Evolutionary conservation across 208 protist genomes (phyloP).

Genomic region (Trypanosoma rangeli): DNA sequence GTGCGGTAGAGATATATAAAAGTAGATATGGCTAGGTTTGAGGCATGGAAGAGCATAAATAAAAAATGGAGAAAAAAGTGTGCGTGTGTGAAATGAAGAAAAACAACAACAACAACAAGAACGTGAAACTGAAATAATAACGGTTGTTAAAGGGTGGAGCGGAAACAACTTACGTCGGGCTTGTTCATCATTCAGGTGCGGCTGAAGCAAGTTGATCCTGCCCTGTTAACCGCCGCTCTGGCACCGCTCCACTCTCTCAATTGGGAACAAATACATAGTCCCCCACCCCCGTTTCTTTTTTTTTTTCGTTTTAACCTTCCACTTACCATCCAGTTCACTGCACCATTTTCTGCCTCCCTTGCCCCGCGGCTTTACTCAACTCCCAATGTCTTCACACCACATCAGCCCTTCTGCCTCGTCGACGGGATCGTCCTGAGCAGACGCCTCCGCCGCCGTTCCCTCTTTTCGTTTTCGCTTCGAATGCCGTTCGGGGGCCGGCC

Average conservation of each 20-base stretch:
- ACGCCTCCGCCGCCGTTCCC: not conserved
- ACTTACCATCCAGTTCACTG: no score
- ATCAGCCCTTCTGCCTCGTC: not conserved
- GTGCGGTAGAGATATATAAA: not conserved
- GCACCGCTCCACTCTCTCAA: no score
- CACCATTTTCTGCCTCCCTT: no score
- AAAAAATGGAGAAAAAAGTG: not conserved
- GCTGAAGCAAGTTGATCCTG: not conserved
- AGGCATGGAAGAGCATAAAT: not conserved
- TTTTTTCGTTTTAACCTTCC: not conserved
- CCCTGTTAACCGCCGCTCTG: not conserved
- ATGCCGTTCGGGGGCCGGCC: not conserved
- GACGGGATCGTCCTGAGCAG: not conserved
- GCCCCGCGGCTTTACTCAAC: not conserved
- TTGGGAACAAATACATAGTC: no score
- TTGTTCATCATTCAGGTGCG: not conserved
- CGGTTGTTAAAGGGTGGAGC: not conserved
- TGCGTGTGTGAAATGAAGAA: not conserved
- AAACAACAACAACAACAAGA: constrained; percentile 10
- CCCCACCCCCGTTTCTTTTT: not conserved
- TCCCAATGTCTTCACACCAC: constrained; percentile 23
- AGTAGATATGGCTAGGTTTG: constrained; percentile 2
- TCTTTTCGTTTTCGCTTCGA: not conserved
- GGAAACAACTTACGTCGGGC: not conserved
- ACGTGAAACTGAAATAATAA: not conserved